Base-by-base conservation (phyloP, 208 protist genomes). In the Leishmania guyanensis region DNA sequence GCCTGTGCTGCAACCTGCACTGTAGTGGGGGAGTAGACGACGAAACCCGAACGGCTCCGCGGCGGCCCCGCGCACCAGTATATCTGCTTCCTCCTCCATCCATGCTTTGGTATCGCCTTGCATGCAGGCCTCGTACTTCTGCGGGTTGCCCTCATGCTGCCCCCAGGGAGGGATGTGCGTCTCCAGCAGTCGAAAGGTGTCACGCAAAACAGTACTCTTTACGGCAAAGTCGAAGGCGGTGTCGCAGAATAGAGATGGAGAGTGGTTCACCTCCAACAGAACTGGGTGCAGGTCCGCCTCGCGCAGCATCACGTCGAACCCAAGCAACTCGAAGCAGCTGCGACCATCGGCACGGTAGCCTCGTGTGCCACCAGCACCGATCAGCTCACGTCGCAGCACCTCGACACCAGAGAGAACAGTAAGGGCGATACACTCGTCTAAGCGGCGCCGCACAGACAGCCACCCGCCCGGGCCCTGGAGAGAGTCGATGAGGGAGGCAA, bases 261-360 rank as follows among this genome's bases (percentile, higher is more conserved):
- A 97, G 86, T 98, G 96, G 83, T 98, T 98, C 33, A 98, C 93
- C 81, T 98, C 96, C 89, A 97, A 91, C 69, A 98, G 77, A 29
- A 94, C 89, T 8, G 94, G 93, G 29, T 90, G 71, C 43, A 96
- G 77, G 36, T 81, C 48, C 0, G 10, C 75, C 33, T 80, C 88
- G 3, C 84, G 85, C 60, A 98, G 84, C 89, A 98, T 84, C 26
- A 98, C 79, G 62, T 98, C 95, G 79, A 98, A 97, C 46, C 95
- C 95, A 17, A 98, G 88, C n/a, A 98, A 84, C 80, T 98, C 95
- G 79, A 98, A 98, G 84, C 94, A 97, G 62, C 86, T 86, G 29
- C 79, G 80, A 29, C 86, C 86, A 77, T 94, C 90, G n/a, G 83
- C 88, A 22, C 87, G 87, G 16, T 84, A 78, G 22, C 86, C 87